Percentiles rank a stretch among this genome's conserved stretches.
These are phyloP conservation scores for Esteya vermicola DNA, from an alignment of 2,329 filamentous ascomycete genomes.

Conservation along the genomic window DNA sequence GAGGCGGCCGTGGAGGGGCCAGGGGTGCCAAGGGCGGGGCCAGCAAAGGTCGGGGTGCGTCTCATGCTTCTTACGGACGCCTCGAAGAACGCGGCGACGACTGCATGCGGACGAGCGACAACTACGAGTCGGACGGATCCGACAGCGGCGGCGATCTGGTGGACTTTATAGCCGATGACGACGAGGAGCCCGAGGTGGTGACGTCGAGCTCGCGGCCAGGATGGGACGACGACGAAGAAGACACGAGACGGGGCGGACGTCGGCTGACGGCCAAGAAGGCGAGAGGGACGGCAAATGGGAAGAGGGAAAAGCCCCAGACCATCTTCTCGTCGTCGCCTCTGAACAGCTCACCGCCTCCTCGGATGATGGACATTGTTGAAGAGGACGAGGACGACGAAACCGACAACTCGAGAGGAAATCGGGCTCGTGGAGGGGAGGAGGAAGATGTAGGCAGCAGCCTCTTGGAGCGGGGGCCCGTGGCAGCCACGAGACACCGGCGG, in stretches of 20 bases:
- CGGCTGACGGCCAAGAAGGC: neutral
- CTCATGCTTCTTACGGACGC: slow-evolving; percentile 12
- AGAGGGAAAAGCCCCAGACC: neutral
- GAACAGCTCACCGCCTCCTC: neutral
- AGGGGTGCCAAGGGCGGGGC: slow-evolving; percentile 3
- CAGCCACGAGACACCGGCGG: slow-evolving; percentile 2
- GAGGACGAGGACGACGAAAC: neutral
- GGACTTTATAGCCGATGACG: slow-evolving; percentile 42
- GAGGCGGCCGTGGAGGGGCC: slow-evolving; percentile 6
- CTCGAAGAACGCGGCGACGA: slow-evolving; percentile 35
- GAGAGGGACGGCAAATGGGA: neutral
- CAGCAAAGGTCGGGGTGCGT: slow-evolving; percentile 5
- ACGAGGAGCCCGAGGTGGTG: slow-evolving; percentile 15
- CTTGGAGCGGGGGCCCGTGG: slow-evolving; percentile 1
- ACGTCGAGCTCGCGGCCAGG: slow-evolving; percentile 1
- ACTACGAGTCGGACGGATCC: slow-evolving; percentile 29
- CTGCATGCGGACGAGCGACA: slow-evolving; percentile 33
- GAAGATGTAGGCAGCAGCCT: slow-evolving; percentile 1
- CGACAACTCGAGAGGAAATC: neutral
- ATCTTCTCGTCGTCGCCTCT: neutral
- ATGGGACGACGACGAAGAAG: neutral
- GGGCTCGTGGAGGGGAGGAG: neutral
- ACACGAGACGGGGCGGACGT: neutral
- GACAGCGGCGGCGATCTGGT: slow-evolving; percentile 35
- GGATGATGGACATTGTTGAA: neutral